Base-by-base conservation (phyloP, 2,329 filamentous ascomycete genomes). In the Arthrobotrys pseudoclavata region DNA sequence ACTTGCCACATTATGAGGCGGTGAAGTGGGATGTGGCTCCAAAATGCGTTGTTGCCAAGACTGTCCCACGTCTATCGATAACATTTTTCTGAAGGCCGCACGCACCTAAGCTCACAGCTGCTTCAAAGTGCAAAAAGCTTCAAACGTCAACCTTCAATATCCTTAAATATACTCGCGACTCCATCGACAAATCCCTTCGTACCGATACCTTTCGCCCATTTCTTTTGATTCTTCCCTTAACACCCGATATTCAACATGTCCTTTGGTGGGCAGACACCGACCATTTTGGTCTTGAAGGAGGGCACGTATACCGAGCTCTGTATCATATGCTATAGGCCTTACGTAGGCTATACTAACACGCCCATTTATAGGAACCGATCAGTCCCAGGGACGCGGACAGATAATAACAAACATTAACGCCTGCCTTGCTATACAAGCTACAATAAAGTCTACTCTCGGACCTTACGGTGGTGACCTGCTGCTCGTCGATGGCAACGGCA, bases 351-450 rank as follows among this genome's bases (percentile, higher is more conserved):
- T 48, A 40, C 61, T 71, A 53, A 66, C 55, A 37, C 9, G 22
- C 2, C 34, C 18, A 20, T 37, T 57, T 40, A 6, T 47, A 97
- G 96, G 96, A 82, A 99, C 96, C 86, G 96, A 99, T 85, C 90
- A 94, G 82, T 98, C 96, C 67, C 96, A 99, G 86, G 96, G 96
- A 83, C 96, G 96, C 85, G 94, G 94, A 69, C 96, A 99, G 86
- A 91, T 99, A 82, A 86, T 99, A 82, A 96, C 95, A 82, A 99
- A 99, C 86, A 98, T 99, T 86, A 97, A 97, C 87, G 96, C 96
- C 81, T 99, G 96, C 85, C 88, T 97, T 82, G 95, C 96, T 24
- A 94, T 99, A 47, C 96, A 99, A 86, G 89, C 91, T 62, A 98
- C 95, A 76, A 95, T 99, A 86, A 96, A 97, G 87, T 93, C 92